Percentiles rank a stretch among this genome's conserved stretches.
Conservation (phyloP, 2,329 filamentous ascomycete genomes). For the Penicillium polonicum region DNA sequence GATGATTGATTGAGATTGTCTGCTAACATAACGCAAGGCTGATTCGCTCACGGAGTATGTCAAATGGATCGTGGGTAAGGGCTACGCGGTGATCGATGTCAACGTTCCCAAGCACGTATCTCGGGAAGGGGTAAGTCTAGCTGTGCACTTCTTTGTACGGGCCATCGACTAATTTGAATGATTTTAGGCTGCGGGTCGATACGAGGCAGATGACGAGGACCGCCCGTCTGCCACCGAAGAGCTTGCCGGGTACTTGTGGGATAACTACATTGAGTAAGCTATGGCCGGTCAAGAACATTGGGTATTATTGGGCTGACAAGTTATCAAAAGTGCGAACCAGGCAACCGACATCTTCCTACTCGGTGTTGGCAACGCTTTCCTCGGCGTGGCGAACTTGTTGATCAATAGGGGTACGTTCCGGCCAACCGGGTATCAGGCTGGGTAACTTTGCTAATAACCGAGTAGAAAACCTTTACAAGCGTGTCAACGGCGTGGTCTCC, state of each 20-base stretch:
- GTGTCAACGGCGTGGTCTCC: slow-evolving; percentile 70
- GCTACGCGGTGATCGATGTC: slow-evolving; percentile 83
- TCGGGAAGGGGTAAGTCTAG: slow-evolving; percentile 55
- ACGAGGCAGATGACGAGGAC: slow-evolving; percentile 49
- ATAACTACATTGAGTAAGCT: slow-evolving; percentile 82
- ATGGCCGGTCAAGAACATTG: background rate
- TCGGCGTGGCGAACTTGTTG: slow-evolving; percentile 77
- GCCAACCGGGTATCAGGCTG: background rate
- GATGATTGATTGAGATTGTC: slow-evolving; percentile 8
- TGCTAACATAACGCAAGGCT: slow-evolving; percentile 56
- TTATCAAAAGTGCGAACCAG: slow-evolving; percentile 56
- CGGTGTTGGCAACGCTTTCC: slow-evolving; percentile 85
- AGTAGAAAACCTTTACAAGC: slow-evolving; percentile 60
- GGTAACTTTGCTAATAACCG: slow-evolving; percentile 10
- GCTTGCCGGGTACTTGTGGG: slow-evolving; percentile 85
- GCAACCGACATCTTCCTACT: slow-evolving; percentile 77
- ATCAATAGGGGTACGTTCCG: slow-evolving; percentile 64
- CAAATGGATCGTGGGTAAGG: slow-evolving; percentile 74
- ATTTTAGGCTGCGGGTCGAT: slow-evolving; percentile 28
- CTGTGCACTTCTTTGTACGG: background rate
- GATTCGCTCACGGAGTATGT: slow-evolving; percentile 80
- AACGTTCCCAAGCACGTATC: slow-evolving; percentile 81
- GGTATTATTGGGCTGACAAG: slow-evolving; percentile 3
- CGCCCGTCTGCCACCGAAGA: slow-evolving; percentile 63
- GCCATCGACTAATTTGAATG: background rate